Conservation (phyloP, 192 early-diverging fungal species). For the Lunasporangiospora selenospora region DNA sequence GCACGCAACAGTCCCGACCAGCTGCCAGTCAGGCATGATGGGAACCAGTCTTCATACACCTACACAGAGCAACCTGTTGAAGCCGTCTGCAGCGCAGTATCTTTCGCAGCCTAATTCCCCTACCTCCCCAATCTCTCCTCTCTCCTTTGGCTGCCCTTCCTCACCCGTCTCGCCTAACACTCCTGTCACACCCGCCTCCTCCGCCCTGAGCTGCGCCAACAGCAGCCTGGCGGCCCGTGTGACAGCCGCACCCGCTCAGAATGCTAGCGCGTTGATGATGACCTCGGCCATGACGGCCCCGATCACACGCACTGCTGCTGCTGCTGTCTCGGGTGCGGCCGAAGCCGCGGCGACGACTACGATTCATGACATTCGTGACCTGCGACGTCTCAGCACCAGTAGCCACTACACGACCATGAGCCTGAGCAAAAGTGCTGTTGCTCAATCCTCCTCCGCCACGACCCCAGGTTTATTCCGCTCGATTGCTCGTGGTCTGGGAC, state of each 20-base stretch:
- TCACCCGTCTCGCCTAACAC: neutral
- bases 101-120: too few species aligned
- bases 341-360: constrained; percentile 1
- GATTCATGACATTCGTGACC: constrained; percentile 10
- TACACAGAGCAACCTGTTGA: too few species aligned
- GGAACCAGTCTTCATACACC: too few species aligned
- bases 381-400: neutral
- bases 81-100: too few species aligned
- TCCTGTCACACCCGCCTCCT: neutral
- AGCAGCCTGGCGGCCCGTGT: neutral
- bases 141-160: constrained; percentile 7
- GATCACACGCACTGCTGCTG: neutral
- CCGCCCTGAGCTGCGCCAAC: neutral
- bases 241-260: neutral
- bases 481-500: constrained; percentile 22
- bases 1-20: constrained; percentile 24
- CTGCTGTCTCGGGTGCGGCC: neutral
- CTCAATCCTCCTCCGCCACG: too few species aligned
- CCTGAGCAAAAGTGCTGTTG: neutral
- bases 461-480: constrained; percentile 19
- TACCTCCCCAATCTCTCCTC: too few species aligned
- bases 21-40: too few species aligned
- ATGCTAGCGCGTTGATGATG: neutral
- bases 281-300: neutral
- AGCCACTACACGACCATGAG: neutral